Evolutionary conservation across 768 basidiomycete species (phyloP).

Genomic region (Psilocybe cubensis): DNA sequence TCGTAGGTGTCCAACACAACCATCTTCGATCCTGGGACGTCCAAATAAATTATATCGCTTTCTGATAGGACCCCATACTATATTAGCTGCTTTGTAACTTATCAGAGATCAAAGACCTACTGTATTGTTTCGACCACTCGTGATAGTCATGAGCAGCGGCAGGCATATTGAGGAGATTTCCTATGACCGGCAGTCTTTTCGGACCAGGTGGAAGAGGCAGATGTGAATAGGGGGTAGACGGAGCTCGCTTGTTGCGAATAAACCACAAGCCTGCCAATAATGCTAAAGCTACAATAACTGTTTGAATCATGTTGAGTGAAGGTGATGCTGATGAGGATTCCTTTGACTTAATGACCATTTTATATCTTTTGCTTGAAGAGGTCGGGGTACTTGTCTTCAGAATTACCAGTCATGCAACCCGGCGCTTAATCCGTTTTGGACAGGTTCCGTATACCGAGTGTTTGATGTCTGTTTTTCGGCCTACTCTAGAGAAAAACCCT

Average conservation of each 20-base stretch:
- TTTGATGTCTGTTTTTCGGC: too few species aligned
- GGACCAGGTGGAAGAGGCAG: conserved; percentile 9
- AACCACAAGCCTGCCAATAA: too few species aligned
- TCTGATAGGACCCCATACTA: background rate
- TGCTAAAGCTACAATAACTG: too few species aligned
- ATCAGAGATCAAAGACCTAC: background rate
- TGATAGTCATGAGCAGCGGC: background rate
- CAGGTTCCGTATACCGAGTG: too few species aligned
- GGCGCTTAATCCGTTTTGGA: too few species aligned
- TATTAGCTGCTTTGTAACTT: background rate
- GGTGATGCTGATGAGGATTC: too few species aligned
- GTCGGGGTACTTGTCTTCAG: too few species aligned
- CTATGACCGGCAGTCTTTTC: background rate
- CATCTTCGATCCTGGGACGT: conserved; percentile 14
- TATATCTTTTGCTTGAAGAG: too few species aligned
- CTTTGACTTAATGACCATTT: too few species aligned
- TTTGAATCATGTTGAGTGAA: too few species aligned
- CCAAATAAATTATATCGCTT: conserved; percentile 10
- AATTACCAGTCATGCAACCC: too few species aligned
- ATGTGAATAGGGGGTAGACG: background rate
- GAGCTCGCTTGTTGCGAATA: background rate
- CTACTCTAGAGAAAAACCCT: too few species aligned
- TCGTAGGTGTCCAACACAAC: conserved; percentile 18
- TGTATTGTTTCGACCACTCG: background rate
- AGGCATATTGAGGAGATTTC: conserved; percentile 1